phyloP scores from a whole-genome alignment of 192 early-diverging fungal genomes.

The Coemansia sp. region DNA sequence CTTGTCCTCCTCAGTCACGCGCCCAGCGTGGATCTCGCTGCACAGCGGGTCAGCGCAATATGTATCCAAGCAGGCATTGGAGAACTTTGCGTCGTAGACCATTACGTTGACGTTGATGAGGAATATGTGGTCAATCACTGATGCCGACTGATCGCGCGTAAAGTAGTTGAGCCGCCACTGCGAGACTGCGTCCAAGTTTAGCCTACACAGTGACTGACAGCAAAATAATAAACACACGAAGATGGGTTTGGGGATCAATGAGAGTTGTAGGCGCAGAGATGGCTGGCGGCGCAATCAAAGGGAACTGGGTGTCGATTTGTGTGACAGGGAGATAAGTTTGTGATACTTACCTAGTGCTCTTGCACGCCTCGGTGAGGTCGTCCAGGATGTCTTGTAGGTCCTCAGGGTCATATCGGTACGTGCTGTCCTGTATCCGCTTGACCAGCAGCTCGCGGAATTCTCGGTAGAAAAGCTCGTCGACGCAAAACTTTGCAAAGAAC shows the following conservation, averaged over 20 bases:
- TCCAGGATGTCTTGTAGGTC: conserved; percentile 50
- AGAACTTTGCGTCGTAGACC: conserved; percentile 49
- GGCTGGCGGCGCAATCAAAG: background rate
- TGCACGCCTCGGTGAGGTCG: conserved; percentile 47
- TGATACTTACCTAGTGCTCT: conserved; percentile 50
- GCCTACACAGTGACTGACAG: conserved; percentile 19
- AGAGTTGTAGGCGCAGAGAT: background rate
- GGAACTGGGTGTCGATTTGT: background rate
- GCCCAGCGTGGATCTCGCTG: conserved; percentile 50
- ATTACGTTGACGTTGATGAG: conserved; percentile 55
- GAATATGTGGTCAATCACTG: conserved; percentile 53
- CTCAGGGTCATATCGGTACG: conserved; percentile 40
- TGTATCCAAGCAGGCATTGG: conserved; percentile 41
- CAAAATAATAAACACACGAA: background rate
- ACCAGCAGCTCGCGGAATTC: conserved; percentile 54
- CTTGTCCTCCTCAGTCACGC: conserved; percentile 48
- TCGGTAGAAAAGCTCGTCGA: conserved; percentile 54
- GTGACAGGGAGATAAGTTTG: background rate
- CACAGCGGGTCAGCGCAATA: conserved; percentile 56
- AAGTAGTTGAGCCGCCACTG: conserved; percentile 57
- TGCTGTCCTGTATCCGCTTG: conserved; percentile 51
- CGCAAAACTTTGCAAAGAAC: conserved; percentile 55
- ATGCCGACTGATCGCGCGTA: conserved; percentile 46
- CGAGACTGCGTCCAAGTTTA: conserved; percentile 54
- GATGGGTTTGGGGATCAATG: background rate